Evolutionary conservation across 495 filamentous ascomycete genomes (phyloP).

Genomic region (Amphirosellinia nigrospora): DNA sequence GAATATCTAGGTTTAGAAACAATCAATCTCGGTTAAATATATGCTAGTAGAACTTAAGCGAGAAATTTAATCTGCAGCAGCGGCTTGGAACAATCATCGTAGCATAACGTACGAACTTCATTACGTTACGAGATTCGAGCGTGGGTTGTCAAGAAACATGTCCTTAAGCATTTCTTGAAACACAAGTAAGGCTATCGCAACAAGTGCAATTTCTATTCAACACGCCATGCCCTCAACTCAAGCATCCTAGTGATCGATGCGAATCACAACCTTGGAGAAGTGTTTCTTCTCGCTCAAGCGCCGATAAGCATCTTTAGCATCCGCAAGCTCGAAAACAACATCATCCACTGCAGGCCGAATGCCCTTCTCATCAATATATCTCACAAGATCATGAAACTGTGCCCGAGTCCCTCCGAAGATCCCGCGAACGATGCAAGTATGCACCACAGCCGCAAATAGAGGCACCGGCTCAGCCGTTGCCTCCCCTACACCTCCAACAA

Average conservation of each 20-base stretch:
- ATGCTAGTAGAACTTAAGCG: no score
- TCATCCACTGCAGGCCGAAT: slow-evolving; percentile 30
- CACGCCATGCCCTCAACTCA: not conserved
- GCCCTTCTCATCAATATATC: slow-evolving; percentile 29
- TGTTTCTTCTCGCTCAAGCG: slow-evolving; percentile 27
- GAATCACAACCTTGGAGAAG: slow-evolving; percentile 31
- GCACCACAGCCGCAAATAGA: slow-evolving; percentile 19
- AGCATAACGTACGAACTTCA: no score
- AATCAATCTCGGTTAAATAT: no score
- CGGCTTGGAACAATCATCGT: no score
- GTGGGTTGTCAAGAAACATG: no score
- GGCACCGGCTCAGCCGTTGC: not conserved
- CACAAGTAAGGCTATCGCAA: not conserved
- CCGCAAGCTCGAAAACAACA: slow-evolving; percentile 28
- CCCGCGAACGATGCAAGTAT: slow-evolving; percentile 28
- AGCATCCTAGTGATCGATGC: slow-evolving; percentile 19
- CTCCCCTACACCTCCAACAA: slow-evolving; percentile 54
- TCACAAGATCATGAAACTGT: slow-evolving; percentile 23
- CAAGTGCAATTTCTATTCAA: not conserved
- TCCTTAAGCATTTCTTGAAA: not conserved
- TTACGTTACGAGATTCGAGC: no score
- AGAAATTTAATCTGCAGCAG: no score
- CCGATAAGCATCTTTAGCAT: slow-evolving; percentile 25
- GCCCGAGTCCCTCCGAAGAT: slow-evolving; percentile 19
- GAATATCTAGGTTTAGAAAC: no score